Conservation (phyloP, 2,329 filamentous ascomycete species). For the Neopestalotiopsis clavispora region DNA sequence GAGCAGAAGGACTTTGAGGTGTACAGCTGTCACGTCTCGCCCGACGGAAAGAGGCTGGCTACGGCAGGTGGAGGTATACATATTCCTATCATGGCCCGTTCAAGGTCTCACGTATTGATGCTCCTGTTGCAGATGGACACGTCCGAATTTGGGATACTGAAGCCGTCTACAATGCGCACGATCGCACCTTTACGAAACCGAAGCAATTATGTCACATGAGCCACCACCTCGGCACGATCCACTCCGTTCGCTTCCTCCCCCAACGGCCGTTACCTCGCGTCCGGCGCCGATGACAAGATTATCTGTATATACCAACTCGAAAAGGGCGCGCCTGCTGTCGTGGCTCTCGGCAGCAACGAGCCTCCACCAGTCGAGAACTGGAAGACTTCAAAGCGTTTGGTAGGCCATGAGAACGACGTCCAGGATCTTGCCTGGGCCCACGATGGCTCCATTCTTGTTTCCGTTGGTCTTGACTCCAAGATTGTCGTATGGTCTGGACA, state of each 20-base stretch:
- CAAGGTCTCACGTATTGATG: slow-evolving; percentile 1
- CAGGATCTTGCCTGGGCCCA: slow-evolving; percentile 97
- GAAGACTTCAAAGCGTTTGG: slow-evolving; percentile 91
- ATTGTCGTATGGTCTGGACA: slow-evolving; percentile 98
- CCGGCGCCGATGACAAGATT: slow-evolving; percentile 97
- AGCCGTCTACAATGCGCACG: slow-evolving; percentile 81
- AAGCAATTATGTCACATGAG: slow-evolving; percentile 97
- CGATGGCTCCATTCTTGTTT: slow-evolving; percentile 94
- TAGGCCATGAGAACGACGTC: slow-evolving; percentile 98
- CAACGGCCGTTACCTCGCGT: slow-evolving; percentile 93
- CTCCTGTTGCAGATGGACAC: slow-evolving; percentile 73
- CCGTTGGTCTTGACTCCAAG: slow-evolving; percentile 95
- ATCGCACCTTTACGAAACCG: slow-evolving; percentile 74
- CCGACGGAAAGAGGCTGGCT: slow-evolving; percentile 88
- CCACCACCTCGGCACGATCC: slow-evolving; percentile 96
- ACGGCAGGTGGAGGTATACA: slow-evolving; percentile 87
- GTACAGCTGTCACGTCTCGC: slow-evolving; percentile 96
- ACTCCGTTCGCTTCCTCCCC: slow-evolving; percentile 95
- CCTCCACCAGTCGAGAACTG: slow-evolving; percentile 95
- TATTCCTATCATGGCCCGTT: background rate
- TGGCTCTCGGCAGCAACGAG: slow-evolving; percentile 81
- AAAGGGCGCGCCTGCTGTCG: slow-evolving; percentile 75
- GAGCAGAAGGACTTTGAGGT: slow-evolving; percentile 99
- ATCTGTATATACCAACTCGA: slow-evolving; percentile 96
- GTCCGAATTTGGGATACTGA: slow-evolving; percentile 98